A percentile compares a stretch with the other conserved stretches of the same genome.
Conservation (phyloP, 2,329 filamentous ascomycete species). For the Paraconiothyrium brasiliense region DNA sequence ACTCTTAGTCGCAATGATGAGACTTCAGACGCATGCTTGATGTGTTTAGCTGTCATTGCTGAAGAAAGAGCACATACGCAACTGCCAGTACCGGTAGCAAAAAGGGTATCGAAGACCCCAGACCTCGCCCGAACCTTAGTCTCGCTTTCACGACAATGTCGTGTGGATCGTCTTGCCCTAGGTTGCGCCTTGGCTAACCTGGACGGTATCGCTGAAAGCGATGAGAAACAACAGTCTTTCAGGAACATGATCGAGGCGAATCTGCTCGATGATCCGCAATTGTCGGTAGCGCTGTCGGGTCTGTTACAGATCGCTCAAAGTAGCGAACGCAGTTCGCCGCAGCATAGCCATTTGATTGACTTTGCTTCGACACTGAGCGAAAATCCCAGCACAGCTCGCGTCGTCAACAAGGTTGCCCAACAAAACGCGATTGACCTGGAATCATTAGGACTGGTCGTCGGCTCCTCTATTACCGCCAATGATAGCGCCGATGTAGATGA, state of each 20-base stretch:
- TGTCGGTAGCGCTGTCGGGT: conserved; percentile 71
- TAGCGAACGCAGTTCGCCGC: conserved; percentile 34
- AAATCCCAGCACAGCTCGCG: conserved; percentile 53
- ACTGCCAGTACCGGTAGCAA: conserved; percentile 75
- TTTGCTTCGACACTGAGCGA: conserved; percentile 44
- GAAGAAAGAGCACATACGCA: conserved; percentile 78
- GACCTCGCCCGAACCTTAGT: conserved; percentile 68
- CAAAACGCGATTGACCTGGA: conserved; percentile 77
- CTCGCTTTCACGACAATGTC: conserved; percentile 70
- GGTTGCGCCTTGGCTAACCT: conserved; percentile 68
- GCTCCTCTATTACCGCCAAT: conserved; percentile 26
- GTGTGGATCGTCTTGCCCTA: conserved; percentile 75
- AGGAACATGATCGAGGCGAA: conserved; percentile 68
- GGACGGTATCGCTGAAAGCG: conserved; percentile 25
- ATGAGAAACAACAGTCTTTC: conserved; percentile 56
- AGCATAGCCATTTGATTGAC: conserved; percentile 44
- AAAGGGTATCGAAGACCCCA: conserved; percentile 71
- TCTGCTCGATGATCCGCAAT: conserved; percentile 70
- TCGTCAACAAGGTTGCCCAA: conserved; percentile 73
- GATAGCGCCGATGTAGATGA: conserved; percentile 43
- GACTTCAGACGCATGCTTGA: conserved; percentile 76
- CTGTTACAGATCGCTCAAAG: conserved; percentile 64
- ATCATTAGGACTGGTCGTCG: conserved; percentile 58
- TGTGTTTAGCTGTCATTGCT: conserved; percentile 82
- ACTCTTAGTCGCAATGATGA: conserved; percentile 78